phyloP scores from a whole-genome alignment of 176 grass and related monocot species.

The Oryza brachyantha region DNA sequence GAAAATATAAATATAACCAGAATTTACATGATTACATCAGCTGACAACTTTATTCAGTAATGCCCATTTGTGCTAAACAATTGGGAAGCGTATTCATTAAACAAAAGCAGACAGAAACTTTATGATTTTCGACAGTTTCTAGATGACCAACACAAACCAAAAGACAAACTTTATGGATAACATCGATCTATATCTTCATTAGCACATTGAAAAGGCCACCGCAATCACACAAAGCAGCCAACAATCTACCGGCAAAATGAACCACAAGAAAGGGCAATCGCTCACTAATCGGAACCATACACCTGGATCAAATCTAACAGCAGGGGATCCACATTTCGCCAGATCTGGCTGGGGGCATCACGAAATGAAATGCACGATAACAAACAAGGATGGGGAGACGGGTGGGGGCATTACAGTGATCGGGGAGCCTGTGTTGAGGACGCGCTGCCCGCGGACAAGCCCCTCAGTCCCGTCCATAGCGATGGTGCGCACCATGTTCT shows the following conservation, averaged over 20 bases:
- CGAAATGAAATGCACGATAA: slow-evolving; percentile 17
- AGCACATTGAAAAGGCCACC: background rate
- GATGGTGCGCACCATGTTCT: slow-evolving; percentile 95
- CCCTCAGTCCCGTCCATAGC: slow-evolving; percentile 99
- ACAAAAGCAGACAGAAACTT: background rate
- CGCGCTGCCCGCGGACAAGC: slow-evolving; percentile 88
- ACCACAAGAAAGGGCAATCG: background rate
- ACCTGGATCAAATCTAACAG: slow-evolving; percentile 8
- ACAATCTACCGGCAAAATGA: background rate
- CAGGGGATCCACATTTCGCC: slow-evolving; percentile 23
- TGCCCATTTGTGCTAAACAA: background rate
- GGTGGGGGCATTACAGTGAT: slow-evolving; percentile 67
- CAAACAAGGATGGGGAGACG: background rate
- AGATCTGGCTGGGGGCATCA: slow-evolving; percentile 12
- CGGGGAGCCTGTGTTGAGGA: slow-evolving; percentile 94
- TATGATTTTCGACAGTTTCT: no score
- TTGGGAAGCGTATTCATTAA: background rate
- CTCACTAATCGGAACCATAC: background rate
- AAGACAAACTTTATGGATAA: background rate
- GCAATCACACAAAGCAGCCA: background rate
- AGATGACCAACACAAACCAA: background rate
- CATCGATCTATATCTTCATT: background rate
- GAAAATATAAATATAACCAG: background rate
- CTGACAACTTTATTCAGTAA: background rate
- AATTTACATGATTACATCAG: background rate